phyloP scores from a whole-genome alignment of 1,284 basidiomycete genomes.

The Ganoderma sinense region DNA sequence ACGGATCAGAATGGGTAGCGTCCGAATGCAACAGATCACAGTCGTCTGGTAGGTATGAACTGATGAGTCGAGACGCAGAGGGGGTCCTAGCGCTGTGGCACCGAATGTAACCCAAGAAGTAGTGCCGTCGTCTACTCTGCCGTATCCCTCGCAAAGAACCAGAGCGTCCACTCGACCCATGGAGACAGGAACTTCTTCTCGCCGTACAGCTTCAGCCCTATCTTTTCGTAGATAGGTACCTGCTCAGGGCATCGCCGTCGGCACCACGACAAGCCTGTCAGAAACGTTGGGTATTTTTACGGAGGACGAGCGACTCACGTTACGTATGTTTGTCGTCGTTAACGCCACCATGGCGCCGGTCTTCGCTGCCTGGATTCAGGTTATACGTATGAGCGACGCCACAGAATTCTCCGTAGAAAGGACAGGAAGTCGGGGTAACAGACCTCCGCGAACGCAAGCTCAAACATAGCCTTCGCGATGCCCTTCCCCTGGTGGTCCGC shows the following conservation, averaged over 20 bases:
- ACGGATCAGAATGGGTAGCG: too few relatives aligned
- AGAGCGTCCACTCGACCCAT: constrained; percentile 26
- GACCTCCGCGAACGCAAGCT: constrained; percentile 28
- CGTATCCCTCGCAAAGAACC: constrained; percentile 23
- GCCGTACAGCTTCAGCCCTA: constrained; percentile 21
- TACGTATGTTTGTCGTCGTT: constrained; percentile 25
- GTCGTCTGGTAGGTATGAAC: too few relatives aligned
- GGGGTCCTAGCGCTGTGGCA: too few relatives aligned
- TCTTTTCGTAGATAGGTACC: constrained; percentile 28
- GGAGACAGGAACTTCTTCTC: constrained; percentile 22
- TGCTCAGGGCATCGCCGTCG: background rate
- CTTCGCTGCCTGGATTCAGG: constrained; percentile 17
- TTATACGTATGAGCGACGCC: background rate
- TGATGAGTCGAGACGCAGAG: too few relatives aligned
- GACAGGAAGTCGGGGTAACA: background rate
- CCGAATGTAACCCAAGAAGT: too few relatives aligned
- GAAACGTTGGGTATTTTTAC: background rate
- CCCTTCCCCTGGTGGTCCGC: constrained; percentile 30
- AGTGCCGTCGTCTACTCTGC: background rate
- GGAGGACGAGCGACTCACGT: constrained; percentile 14
- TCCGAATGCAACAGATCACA: too few relatives aligned
- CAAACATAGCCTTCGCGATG: constrained; percentile 26
- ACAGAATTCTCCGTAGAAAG: background rate
- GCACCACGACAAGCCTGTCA: background rate
- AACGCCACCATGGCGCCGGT: constrained; percentile 20